These are phyloP conservation scores for Colletotrichum sp. DNA, from an alignment of 2,329 filamentous ascomycete genomes.

Conservation along the genomic window DNA sequence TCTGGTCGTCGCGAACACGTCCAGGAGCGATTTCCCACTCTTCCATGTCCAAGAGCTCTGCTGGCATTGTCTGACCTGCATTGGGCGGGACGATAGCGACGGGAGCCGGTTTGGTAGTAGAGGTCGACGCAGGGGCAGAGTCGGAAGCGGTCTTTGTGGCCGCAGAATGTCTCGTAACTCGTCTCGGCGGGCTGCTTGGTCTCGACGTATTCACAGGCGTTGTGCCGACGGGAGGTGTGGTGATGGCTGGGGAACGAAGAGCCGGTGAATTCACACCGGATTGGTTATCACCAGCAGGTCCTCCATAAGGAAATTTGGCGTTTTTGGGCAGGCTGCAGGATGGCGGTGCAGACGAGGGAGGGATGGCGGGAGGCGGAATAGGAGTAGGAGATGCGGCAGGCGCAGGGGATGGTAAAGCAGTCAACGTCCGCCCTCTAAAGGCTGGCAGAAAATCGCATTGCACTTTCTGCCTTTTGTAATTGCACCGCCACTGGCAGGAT, in stretches of 20 bases:
- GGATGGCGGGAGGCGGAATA: not conserved
- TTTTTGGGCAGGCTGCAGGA: not conserved
- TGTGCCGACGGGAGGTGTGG: not conserved
- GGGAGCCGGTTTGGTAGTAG: not conserved
- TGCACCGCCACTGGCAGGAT: constrained; percentile 33
- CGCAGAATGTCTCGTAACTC: not conserved
- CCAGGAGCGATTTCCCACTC: constrained; percentile 52
- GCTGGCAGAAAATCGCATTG: constrained; percentile 28
- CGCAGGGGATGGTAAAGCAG: not conserved
- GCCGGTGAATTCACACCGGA: not conserved
- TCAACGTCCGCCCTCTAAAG: not conserved
- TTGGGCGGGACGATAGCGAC: not conserved
- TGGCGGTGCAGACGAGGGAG: not conserved
- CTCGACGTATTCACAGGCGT: not conserved
- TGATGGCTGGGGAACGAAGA: not conserved
- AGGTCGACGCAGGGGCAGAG: not conserved
- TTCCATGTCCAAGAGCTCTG: constrained; percentile 38
- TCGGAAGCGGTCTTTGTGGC: not conserved
- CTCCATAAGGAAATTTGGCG: not conserved
- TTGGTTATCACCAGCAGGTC: not conserved
- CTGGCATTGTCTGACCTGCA: not conserved
- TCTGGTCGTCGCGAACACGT: constrained; percentile 33
- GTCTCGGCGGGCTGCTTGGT: not conserved
- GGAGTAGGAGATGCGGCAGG: not conserved
- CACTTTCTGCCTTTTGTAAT: constrained; percentile 27